A percentile compares a stretch with the other conserved stretches of the same genome.
phyloP scores from a whole-genome alignment of 75 land plant genomes.

The Cryptomeria japonica region DNA sequence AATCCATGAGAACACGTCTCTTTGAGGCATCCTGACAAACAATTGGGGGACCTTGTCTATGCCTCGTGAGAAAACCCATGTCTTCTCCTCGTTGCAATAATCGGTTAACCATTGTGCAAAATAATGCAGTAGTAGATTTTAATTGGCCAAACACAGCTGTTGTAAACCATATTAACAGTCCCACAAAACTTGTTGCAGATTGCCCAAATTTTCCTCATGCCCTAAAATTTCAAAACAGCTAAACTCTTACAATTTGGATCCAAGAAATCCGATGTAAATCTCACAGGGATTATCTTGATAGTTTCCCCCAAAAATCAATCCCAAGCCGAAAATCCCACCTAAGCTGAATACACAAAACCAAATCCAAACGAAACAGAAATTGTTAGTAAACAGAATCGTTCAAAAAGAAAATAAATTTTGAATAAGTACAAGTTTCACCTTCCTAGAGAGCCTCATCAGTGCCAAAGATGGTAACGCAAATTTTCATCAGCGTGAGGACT shows the following conservation, averaged over 20 bases:
- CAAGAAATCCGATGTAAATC: constrained; percentile 63
- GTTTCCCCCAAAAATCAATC: constrained; percentile 54
- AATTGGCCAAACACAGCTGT: no score
- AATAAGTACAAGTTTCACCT: constrained; percentile 21
- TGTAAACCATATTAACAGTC: neutral
- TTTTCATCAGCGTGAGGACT: constrained; percentile 66
- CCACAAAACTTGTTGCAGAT: neutral
- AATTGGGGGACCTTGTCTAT: no score
- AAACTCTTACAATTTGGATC: constrained; percentile 64
- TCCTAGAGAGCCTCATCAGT: constrained; percentile 72
- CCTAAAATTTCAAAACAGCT: neutral
- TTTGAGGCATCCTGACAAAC: no score
- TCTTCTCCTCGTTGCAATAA: no score
- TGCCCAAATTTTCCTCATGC: no score
- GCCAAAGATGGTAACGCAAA: constrained; percentile 60
- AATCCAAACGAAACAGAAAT: neutral
- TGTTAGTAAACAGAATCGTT: neutral
- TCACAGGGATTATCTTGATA: constrained; percentile 71
- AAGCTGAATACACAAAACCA: neutral
- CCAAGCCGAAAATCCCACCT: constrained; percentile 59
- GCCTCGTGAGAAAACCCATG: no score
- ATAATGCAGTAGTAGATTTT: no score
- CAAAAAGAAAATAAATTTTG: neutral
- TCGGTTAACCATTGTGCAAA: no score
- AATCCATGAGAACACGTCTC: no score